phyloP scores from a whole-genome alignment of 2,329 filamentous ascomycete genomes.

The Endoconidiophora polonica region DNA sequence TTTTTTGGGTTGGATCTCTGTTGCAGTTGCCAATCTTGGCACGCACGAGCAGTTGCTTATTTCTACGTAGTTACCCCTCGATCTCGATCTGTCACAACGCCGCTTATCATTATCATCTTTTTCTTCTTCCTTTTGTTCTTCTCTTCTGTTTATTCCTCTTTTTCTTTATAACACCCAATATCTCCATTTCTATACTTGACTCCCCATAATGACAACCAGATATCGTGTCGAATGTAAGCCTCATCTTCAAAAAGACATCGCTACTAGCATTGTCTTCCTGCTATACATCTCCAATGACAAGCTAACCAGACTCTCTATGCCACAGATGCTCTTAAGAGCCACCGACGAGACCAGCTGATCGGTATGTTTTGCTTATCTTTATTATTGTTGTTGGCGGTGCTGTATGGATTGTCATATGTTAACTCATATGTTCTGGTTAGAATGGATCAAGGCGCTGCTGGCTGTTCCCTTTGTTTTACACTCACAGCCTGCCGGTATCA shows the following conservation, averaged over 20 bases:
- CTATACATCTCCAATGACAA: slow-evolving; percentile 1
- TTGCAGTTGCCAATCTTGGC: too few relatives aligned
- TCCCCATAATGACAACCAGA: slow-evolving; percentile 37
- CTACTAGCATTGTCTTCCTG: neutral
- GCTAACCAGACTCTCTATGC: slow-evolving; percentile 9
- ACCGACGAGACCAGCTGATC: slow-evolving; percentile 80
- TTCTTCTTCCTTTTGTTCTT: too few relatives aligned
- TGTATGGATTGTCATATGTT: too few relatives aligned
- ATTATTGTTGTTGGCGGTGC: slow-evolving; percentile 4
- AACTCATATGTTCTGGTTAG: slow-evolving; percentile 22
- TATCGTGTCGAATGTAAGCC: slow-evolving; percentile 59
- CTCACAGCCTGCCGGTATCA: slow-evolving; percentile 80
- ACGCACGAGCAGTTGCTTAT: too few relatives aligned
- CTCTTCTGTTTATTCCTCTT: too few relatives aligned
- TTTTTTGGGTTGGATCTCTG: too few relatives aligned
- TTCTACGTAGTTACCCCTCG: too few relatives aligned
- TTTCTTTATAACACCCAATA: too few relatives aligned
- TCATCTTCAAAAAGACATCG: neutral
- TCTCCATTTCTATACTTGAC: neutral
- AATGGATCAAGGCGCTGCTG: slow-evolving; percentile 93
- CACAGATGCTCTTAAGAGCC: slow-evolving; percentile 54
- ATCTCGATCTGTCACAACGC: too few relatives aligned
- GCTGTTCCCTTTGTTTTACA: slow-evolving; percentile 94
- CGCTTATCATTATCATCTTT: too few relatives aligned
- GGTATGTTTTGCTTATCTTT: slow-evolving; percentile 26